Evolutionary conservation across 495 filamentous ascomycete species (phyloP).

Genomic region (Hypomontagnella submonticulosa): DNA sequence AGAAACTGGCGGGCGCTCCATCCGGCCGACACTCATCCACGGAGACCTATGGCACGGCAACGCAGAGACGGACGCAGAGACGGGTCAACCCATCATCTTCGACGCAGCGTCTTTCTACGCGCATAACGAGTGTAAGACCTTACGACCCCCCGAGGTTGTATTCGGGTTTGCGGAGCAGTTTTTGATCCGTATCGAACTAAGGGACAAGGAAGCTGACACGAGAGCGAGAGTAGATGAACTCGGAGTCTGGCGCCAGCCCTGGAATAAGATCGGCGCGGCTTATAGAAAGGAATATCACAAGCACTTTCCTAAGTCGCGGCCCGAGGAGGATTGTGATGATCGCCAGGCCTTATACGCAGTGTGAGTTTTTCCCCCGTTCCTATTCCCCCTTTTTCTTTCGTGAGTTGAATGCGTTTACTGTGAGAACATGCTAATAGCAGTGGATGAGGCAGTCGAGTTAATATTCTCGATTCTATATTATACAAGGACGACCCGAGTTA

Average conservation of each 20-base stretch:
- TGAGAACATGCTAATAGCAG: neutral
- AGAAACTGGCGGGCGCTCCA: conserved; percentile 51
- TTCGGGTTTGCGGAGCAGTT: too few relatives aligned
- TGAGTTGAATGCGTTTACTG: neutral
- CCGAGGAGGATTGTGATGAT: conserved; percentile 48
- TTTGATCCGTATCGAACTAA: too few relatives aligned
- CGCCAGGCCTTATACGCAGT: conserved; percentile 45
- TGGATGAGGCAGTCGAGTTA: conserved; percentile 27
- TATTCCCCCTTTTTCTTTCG: neutral
- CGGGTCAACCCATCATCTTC: conserved; percentile 53
- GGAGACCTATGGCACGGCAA: conserved; percentile 64
- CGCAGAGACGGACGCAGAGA: conserved; percentile 48
- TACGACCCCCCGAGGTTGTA: conserved; percentile 9
- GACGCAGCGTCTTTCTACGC: conserved; percentile 60
- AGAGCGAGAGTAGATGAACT: conserved; percentile 28
- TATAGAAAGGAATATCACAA: conserved; percentile 38
- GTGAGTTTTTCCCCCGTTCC: conserved; percentile 15
- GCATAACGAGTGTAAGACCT: conserved; percentile 60
- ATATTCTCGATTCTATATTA: conserved; percentile 37
- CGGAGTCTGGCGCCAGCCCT: conserved; percentile 39
- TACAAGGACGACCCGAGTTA: conserved; percentile 38
- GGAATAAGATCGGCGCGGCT: conserved; percentile 27
- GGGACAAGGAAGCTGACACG: neutral
- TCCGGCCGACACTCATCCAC: conserved; percentile 59
- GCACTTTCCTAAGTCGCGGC: conserved; percentile 35